Evolutionary conservation across 371 early-diverging fungal species (phyloP).

Genomic region (Umbelopsis sp.): DNA sequence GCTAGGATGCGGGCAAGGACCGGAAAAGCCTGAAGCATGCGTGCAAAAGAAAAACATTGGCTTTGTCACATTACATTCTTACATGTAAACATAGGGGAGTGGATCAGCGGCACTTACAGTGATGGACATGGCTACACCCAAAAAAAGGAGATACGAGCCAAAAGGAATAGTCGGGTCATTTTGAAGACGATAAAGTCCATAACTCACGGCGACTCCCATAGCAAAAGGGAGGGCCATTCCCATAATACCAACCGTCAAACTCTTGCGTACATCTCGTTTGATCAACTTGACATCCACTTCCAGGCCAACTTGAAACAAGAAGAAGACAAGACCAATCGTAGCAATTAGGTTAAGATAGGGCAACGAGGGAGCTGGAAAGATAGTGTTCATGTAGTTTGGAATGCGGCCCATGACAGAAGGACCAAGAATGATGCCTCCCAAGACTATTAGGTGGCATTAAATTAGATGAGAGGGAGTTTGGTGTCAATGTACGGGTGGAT

Average conservation of each 20-base stretch:
- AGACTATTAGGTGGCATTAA: constrained; percentile 32
- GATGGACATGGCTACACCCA: constrained; percentile 90
- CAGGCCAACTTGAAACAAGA: constrained; percentile 87
- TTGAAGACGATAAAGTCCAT: constrained; percentile 65
- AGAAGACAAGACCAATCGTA: constrained; percentile 89
- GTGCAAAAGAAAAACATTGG: too few relatives aligned
- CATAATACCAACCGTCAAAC: constrained; percentile 61
- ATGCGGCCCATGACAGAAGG: constrained; percentile 80
- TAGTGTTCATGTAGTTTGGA: constrained; percentile 59
- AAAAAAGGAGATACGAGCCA: constrained; percentile 75
- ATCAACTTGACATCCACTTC: constrained; percentile 71
- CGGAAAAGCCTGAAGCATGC: constrained; percentile 71
- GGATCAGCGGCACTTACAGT: constrained; percentile 54
- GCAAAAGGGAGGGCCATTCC: constrained; percentile 82
- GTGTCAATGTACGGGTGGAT: neutral
- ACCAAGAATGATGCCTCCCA: constrained; percentile 80
- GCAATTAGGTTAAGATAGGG: constrained; percentile 76
- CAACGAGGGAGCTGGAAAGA: constrained; percentile 70
- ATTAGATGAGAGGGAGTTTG: too few relatives aligned
- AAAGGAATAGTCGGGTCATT: constrained; percentile 54
- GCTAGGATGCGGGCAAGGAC: constrained; percentile 92
- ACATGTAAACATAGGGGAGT: neutral
- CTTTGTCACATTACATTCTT: neutral
- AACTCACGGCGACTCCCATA: constrained; percentile 73
- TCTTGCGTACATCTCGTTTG: constrained; percentile 44